Conservation (phyloP, 305 asterid genomes). For the Fraxinus paxiana region DNA sequence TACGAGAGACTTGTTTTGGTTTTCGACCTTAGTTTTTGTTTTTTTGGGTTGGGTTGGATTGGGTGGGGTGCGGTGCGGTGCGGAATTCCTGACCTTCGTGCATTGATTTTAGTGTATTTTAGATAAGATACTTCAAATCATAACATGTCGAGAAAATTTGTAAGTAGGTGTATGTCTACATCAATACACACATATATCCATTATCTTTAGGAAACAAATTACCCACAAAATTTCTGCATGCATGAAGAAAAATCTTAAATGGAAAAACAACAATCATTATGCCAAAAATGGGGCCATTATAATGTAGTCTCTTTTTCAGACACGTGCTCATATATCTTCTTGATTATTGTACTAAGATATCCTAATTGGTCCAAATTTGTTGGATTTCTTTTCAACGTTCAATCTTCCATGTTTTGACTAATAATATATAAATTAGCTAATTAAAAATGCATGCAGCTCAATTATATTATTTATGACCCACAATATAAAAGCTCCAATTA, state of each 20-base stretch:
- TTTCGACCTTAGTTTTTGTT: not conserved
- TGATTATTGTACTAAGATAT: not conserved
- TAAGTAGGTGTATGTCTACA: constrained; percentile 15
- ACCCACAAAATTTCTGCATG: constrained; percentile 21
- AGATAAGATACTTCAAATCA: not conserved
- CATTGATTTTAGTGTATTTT: not conserved
- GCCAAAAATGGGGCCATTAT: constrained; percentile 19
- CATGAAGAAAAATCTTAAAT: constrained; percentile 4
- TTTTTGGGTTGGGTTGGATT: too few relatives aligned
- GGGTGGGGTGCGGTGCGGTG: not conserved
- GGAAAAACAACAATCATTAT: constrained; percentile 6
- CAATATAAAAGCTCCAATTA: not conserved
- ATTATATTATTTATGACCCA: not conserved
- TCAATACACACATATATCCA: not conserved
- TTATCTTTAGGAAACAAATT: constrained; percentile 3
- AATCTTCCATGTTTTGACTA: not conserved
- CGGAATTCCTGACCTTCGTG: not conserved
- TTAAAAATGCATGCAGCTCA: not conserved
- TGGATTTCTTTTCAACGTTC: not conserved
- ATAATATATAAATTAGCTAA: not conserved
- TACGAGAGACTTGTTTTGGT: too few relatives aligned
- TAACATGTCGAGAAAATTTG: not conserved
- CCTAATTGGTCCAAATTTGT: not conserved
- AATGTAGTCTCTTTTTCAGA: not conserved
- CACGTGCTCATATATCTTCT: not conserved